These are phyloP conservation scores for Salisapilia sapeloensis DNA, from an alignment of 352 stramenopile genomes.

Conservation along the genomic window DNA sequence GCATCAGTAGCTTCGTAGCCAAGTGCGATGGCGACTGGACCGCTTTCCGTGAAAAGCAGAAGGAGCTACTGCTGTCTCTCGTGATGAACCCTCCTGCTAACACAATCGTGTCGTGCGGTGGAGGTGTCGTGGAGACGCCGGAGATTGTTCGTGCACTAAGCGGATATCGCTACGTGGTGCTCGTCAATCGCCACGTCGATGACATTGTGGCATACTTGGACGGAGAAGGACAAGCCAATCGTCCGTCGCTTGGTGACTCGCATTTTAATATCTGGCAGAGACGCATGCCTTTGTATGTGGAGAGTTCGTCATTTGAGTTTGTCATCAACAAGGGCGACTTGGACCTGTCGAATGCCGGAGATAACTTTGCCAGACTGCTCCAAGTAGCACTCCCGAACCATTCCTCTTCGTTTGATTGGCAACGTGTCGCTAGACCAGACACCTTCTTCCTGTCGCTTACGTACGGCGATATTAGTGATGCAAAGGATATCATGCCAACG, in stretches of 20 bases:
- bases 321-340: slow-evolving; percentile 30
- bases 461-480: slow-evolving; percentile 35
- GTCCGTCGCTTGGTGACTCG: slow-evolving; percentile 37
- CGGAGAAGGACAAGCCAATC: slow-evolving; percentile 14
- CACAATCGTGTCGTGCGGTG: slow-evolving; percentile 72
- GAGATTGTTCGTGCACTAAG: slow-evolving; percentile 39
- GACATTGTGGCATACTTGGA: slow-evolving; percentile 53
- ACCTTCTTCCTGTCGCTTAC: slow-evolving; percentile 74
- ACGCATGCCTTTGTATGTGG: slow-evolving; percentile 33
- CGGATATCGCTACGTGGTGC: slow-evolving; percentile 51
- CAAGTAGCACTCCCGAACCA: slow-evolving; percentile 29
- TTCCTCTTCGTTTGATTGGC: slow-evolving; percentile 27
- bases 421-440: slow-evolving; percentile 20
- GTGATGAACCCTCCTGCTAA: slow-evolving; percentile 28
- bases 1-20: slow-evolving; percentile 54
- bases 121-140: slow-evolving; percentile 62
- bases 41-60: slow-evolving; percentile 53
- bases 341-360: slow-evolving; percentile 35
- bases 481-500: slow-evolving; percentile 20
- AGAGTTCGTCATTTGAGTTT: slow-evolving; percentile 39
- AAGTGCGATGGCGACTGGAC: slow-evolving; percentile 45
- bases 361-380: slow-evolving; percentile 59
- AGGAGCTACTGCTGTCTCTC: slow-evolving; percentile 35
- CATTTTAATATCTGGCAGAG: slow-evolving; percentile 40
- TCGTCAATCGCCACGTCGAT: slow-evolving; percentile 47